Evolutionary conservation across 441 rosid species (phyloP).

Genomic region (Erysimum cheiri): DNA sequence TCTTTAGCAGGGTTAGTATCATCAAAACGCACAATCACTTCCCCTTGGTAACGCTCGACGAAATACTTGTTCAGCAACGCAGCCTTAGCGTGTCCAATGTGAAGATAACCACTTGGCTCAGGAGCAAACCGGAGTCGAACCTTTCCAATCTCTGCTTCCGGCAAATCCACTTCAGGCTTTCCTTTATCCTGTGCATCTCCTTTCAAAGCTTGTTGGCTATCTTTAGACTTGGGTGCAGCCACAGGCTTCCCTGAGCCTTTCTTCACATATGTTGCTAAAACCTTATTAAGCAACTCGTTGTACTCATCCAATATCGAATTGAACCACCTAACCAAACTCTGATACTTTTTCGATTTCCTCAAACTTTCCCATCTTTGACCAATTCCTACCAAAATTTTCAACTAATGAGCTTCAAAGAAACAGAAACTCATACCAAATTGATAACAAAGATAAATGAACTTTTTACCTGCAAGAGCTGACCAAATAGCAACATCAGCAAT

Average conservation of each 20-base stretch:
- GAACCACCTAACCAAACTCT: slow-evolving; percentile 79
- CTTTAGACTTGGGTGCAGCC: slow-evolving; percentile 51
- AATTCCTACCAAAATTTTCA: slow-evolving; percentile 49
- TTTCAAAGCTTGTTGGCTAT: slow-evolving; percentile 43
- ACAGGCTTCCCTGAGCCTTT: slow-evolving; percentile 62
- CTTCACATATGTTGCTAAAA: slow-evolving; percentile 57
- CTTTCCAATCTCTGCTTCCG: slow-evolving; percentile 79
- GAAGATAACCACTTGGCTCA: slow-evolving; percentile 95
- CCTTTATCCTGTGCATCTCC: slow-evolving; percentile 62
- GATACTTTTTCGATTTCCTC: slow-evolving; percentile 90
- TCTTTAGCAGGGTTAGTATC: slow-evolving; percentile 87
- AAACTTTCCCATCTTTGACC: slow-evolving; percentile 92
- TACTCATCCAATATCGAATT: slow-evolving; percentile 70
- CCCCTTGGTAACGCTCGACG: slow-evolving; percentile 81
- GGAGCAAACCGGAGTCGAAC: slow-evolving; percentile 89
- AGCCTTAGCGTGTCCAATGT: slow-evolving; percentile 95
- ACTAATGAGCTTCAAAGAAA: slow-evolving; percentile 1
- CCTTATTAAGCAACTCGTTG: slow-evolving; percentile 57
- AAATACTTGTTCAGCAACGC: slow-evolving; percentile 86
- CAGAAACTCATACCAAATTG: neutral
- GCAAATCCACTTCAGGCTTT: slow-evolving; percentile 78
- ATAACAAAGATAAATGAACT: neutral
- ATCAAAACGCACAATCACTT: slow-evolving; percentile 77
- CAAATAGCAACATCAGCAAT: slow-evolving; percentile 89
- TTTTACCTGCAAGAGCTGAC: slow-evolving; percentile 83